Evolutionary conservation across 768 basidiomycete genomes (phyloP).

Genomic region (Leucocoprinus leucothites): DNA sequence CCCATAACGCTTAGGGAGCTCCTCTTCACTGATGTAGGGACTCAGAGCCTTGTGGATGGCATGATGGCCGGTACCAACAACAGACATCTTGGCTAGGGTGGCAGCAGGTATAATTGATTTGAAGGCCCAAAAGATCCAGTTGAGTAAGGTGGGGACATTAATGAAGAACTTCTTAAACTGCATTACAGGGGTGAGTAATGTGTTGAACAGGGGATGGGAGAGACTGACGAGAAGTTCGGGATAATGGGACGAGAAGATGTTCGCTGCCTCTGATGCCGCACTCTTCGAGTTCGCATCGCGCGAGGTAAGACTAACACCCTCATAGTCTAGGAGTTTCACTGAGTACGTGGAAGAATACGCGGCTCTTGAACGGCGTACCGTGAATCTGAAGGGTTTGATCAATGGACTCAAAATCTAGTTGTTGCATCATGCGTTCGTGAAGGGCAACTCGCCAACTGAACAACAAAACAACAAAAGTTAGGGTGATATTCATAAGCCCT

Average conservation of each 20-base stretch:
- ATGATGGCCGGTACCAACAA: conserved; percentile 64
- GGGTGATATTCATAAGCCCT: background rate
- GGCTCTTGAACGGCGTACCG: conserved; percentile 32
- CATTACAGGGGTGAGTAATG: conserved; percentile 22
- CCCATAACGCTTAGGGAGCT: conserved; percentile 72
- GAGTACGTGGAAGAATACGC: background rate
- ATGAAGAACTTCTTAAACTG: conserved; percentile 77
- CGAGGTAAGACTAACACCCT: conserved; percentile 62
- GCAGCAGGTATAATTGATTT: conserved; percentile 68
- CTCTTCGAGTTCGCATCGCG: conserved; percentile 74
- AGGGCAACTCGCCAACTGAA: conserved; percentile 75
- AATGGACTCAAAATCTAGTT: conserved; percentile 68
- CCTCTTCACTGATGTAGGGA: conserved; percentile 48
- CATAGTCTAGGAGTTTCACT: conserved; percentile 54
- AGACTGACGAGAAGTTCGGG: conserved; percentile 69
- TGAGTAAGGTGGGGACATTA: conserved; percentile 72
- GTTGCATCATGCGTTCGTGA: conserved; percentile 63
- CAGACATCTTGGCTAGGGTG: conserved; percentile 79
- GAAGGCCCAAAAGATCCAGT: conserved; percentile 86
- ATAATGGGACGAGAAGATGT: conserved; percentile 74
- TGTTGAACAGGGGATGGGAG: background rate
- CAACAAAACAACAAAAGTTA: conserved; percentile 8
- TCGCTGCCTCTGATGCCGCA: conserved; percentile 71
- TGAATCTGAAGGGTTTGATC: conserved; percentile 77
- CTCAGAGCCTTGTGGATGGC: conserved; percentile 58